phyloP scores from a whole-genome alignment of 1,284 basidiomycete genomes.

The Boletellus sp. region DNA sequence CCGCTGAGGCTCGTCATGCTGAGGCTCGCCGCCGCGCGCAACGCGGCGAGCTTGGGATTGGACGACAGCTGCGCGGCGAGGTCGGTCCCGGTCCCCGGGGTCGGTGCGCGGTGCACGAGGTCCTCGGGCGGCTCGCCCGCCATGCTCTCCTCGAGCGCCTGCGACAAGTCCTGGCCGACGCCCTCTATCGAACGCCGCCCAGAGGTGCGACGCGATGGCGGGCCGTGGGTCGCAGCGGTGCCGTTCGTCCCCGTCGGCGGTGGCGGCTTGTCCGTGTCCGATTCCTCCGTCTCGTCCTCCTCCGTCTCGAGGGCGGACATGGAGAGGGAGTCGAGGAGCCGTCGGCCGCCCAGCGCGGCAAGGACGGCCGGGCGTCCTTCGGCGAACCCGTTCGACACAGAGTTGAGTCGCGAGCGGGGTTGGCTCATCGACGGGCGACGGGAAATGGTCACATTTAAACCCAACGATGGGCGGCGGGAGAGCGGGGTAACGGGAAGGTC shows the following conservation, averaged over 20 bases:
- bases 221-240: neutral
- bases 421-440: conserved; percentile 25
- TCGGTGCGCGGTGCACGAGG: neutral
- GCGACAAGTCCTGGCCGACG: conserved; percentile 31
- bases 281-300: conserved; percentile 24
- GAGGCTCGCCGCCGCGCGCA: conserved; percentile 25
- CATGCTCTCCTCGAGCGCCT: conserved; percentile 30
- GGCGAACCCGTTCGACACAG: conserved; percentile 13
- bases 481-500: conserved; percentile 19
- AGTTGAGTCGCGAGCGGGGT: conserved; percentile 22
- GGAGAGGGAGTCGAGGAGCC: conserved; percentile 38
- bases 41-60: conserved; percentile 31
- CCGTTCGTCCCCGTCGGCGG: neutral
- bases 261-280: conserved; percentile 10
- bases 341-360: conserved; percentile 30
- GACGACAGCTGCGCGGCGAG: conserved; percentile 33
- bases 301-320: conserved; percentile 43
- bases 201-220: conserved; percentile 15
- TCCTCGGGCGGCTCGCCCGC: neutral
- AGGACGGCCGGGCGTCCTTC: conserved; percentile 25
- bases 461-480: conserved; percentile 28
- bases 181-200: conserved; percentile 30
- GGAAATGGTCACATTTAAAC: conserved; percentile 30
- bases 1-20: conserved; percentile 26
- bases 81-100: conserved; percentile 16